Conservation (phyloP, 2,329 filamentous ascomycete genomes). For the Drechslerella stenobrocha region DNA sequence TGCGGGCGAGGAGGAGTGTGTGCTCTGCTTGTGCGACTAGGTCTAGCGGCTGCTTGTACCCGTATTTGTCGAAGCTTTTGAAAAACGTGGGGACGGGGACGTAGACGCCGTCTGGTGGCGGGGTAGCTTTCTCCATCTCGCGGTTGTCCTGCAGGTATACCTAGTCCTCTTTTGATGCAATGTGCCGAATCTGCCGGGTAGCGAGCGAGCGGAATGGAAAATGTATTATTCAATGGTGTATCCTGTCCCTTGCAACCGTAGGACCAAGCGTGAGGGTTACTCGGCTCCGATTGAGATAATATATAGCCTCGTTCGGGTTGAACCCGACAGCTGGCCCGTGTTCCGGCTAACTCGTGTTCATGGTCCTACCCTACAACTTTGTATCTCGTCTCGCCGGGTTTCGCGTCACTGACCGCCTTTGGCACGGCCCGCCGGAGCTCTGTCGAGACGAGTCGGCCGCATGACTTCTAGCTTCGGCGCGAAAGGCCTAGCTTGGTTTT, state of each 20-base stretch:
- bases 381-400: not conserved
- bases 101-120: conserved; percentile 63
- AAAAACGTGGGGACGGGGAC: conserved; percentile 69
- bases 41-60: conserved; percentile 62
- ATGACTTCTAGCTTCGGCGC: too few species aligned
- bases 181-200: too few species aligned
- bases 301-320: too few species aligned
- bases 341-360: too few species aligned
- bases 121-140: conserved; percentile 48
- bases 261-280: too few species aligned
- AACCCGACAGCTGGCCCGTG: not conserved
- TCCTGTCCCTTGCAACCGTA: too few species aligned
- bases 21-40: conserved; percentile 64
- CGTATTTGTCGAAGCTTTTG: conserved; percentile 57
- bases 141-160: too few species aligned
- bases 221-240: too few species aligned
- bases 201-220: too few species aligned
- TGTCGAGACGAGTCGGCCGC: conserved; percentile 1
- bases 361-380: not conserved
- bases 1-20: conserved; percentile 64
- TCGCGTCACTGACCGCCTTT: not conserved
- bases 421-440: not conserved
- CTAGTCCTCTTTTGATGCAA: too few species aligned
- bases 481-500: too few species aligned
- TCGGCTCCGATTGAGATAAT: too few species aligned